A percentile compares a stretch with the other conserved stretches of the same genome.
These are phyloP conservation scores for Saccharomycopsis synnaedendra DNA, from an alignment of 805 yeast genomes.

Conservation along the genomic window DNA sequence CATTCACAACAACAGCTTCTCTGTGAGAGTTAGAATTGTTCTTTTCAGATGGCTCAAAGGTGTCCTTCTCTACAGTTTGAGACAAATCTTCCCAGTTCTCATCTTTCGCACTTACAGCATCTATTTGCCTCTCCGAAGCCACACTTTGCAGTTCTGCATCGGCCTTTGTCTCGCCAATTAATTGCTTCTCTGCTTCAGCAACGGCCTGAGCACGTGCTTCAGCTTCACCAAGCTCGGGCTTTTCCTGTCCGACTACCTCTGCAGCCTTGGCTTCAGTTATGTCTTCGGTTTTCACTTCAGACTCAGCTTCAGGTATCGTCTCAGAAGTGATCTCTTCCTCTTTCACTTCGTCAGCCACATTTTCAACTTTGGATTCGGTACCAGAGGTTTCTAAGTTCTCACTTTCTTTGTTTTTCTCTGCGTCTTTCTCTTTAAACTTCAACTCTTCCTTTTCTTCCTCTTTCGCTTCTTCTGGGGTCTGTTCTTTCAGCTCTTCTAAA, in stretches of 20 bases:
- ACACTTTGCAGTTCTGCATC: neutral
- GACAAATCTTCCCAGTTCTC: neutral
- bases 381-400: neutral
- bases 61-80: neutral
- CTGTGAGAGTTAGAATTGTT: neutral
- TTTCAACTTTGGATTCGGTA: neutral
- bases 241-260: neutral
- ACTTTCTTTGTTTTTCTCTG: neutral
- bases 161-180: neutral
- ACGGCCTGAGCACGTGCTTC: constrained; percentile 6
- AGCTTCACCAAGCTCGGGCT: neutral
- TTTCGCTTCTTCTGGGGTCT: neutral
- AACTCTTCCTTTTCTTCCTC: neutral
- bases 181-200: constrained; percentile 4
- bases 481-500: too few species aligned
- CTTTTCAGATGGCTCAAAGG: constrained; percentile 2
- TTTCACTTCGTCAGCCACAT: neutral
- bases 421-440: neutral
- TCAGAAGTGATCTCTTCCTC: neutral
- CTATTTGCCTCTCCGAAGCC: neutral
- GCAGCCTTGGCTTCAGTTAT: neutral
- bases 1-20: neutral
- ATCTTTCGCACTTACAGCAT: neutral
- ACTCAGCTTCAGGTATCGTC: neutral
- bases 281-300: neutral